Base-by-base conservation (phyloP, 2,329 filamentous ascomycete genomes). In the Ophiostoma quercus region DNA sequence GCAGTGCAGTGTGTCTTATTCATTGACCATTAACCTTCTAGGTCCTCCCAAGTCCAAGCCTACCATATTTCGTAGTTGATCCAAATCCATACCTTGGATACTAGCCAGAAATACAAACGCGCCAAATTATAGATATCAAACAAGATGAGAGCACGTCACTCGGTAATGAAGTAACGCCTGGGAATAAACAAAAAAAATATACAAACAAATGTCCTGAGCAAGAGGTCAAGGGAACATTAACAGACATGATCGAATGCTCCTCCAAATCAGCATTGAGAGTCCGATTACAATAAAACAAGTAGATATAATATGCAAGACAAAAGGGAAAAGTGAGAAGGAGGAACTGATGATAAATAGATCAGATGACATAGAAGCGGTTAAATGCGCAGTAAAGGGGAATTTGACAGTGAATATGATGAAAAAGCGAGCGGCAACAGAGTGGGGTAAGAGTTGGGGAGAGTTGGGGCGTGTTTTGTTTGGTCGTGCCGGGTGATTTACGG, bases 231-330 rank as follows among this genome's bases (percentile, higher is more conserved):
- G 8, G 8, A 41, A 41, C 34, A 34, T 34, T n/a, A 47, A n/a
- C 43, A 47, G 5, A n/a, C 43, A 47, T 47, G 43, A 66, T 12
- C 65, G 5, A 47, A 66, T 19, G 57, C 57, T 12, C 25, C 25
- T 62, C 57, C 57, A 19, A 62, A 62, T 14, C 57, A 62, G 25
- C 25, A 62, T 62, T 12, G 14, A 32, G 9, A 34, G 57, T 16
- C 57, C 57, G 11, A 43, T 29, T 39, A 66, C 5, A 66, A 14
- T n/a, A 19, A 37, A 37, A 11, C 16, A 34, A 41, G 47, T 19
- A 63, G n/a, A 65, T 43, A 47, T 47, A 34, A 34, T 43, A 34
- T 25, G 65, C 19, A 66, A 60, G 32, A 66, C 47, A 66, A 14
- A 69, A 65, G 22, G 25, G 54, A 32, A 43, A 29, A 25, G 7